Evolutionary conservation across 352 stramenopile species (phyloP).

Genomic region (Globisporangium paroecandrum): DNA sequence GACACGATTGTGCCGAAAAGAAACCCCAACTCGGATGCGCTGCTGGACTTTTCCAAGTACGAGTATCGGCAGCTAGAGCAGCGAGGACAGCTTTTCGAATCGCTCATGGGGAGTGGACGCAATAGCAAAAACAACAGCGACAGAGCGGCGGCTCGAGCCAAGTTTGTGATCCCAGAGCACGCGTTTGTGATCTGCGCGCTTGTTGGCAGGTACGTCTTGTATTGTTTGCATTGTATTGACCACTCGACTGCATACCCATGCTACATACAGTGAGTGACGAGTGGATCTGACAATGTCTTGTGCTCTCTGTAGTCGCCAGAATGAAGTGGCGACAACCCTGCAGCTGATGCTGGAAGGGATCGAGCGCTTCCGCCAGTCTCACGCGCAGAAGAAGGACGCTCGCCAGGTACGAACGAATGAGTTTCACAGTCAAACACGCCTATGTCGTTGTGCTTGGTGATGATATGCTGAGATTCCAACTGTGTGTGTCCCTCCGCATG

Average conservation of each 20-base stretch:
- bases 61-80: conserved; percentile 11
- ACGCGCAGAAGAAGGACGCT: conserved; percentile 20
- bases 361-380: conserved; percentile 7
- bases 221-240: not conserved
- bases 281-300: not conserved
- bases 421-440: not conserved
- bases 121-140: not conserved
- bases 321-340: conserved; percentile 53
- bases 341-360: conserved; percentile 41
- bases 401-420: conserved; percentile 5
- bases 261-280: no score
- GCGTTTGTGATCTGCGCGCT: conserved; percentile 61
- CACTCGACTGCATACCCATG: not conserved
- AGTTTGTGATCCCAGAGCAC: conserved; percentile 26
- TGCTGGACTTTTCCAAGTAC: conserved; percentile 30
- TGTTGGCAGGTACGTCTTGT: conserved; percentile 46
- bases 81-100: conserved; percentile 19
- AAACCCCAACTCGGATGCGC: conserved; percentile 15
- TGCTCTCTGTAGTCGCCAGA: conserved; percentile 33
- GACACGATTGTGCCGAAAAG: not conserved
- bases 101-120: conserved; percentile 17
- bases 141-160: conserved; percentile 14
- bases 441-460: not conserved
- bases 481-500: not conserved
- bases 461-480: not conserved